These are phyloP conservation scores for Ulota crispa DNA, from an alignment of 225 moss, liverwort and hornwort species.

Conservation along the genomic window DNA sequence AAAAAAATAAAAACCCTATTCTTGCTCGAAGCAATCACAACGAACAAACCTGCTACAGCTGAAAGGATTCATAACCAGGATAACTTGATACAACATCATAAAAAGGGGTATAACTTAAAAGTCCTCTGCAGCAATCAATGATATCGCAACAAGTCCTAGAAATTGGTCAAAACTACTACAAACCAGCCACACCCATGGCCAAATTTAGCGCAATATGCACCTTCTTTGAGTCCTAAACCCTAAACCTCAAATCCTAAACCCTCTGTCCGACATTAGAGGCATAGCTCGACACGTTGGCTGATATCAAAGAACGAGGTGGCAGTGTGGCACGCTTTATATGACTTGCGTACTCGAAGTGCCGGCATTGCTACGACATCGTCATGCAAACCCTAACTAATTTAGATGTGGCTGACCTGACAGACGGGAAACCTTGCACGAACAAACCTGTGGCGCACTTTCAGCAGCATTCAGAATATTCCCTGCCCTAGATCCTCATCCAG, in stretches of 20 bases:
- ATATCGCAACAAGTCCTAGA: neutral
- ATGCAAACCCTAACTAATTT: slow-evolving; percentile 10
- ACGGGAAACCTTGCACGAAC: neutral
- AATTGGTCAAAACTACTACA: neutral
- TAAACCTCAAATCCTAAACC: too few species aligned
- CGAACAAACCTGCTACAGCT: neutral
- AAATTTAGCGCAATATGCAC: slow-evolving; percentile 2
- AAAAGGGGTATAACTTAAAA: neutral
- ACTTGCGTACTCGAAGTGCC: neutral
- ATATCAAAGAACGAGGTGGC: neutral
- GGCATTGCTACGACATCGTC: neutral
- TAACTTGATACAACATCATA: neutral
- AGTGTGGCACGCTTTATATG: too few species aligned
- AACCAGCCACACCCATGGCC: neutral
- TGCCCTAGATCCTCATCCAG: slow-evolving; percentile 14
- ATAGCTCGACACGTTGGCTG: neutral
- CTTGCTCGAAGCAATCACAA: neutral
- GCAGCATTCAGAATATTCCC: slow-evolving; percentile 13
- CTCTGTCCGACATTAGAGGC: neutral
- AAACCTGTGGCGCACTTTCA: neutral
- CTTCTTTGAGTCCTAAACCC: neutral
- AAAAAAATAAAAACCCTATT: neutral
- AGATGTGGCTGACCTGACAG: neutral
- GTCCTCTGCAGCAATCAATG: neutral
- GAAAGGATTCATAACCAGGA: neutral